Percentiles rank a stretch among this genome's conserved stretches.
Evolutionary conservation across 441 rosid genomes (phyloP).

Genomic region (Pelargonium myrrhifolium): DNA sequence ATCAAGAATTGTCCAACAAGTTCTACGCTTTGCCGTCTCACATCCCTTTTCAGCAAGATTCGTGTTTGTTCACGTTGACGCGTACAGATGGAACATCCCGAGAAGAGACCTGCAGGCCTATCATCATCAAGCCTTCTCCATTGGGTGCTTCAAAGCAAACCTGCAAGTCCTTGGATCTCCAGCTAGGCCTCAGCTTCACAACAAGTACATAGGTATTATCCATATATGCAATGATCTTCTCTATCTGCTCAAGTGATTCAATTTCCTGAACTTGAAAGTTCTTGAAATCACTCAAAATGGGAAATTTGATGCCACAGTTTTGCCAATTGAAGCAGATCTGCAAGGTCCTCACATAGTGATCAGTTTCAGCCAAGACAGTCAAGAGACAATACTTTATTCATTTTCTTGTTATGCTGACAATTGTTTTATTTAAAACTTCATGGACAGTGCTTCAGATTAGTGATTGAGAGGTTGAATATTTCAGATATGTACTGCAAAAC

Average conservation of each 20-base stretch:
- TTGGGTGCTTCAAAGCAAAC: slow-evolving; percentile 38
- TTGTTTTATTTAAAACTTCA: not conserved
- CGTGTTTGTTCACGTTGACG: slow-evolving; percentile 28
- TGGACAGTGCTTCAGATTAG: not conserved
- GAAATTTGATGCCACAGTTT: not conserved
- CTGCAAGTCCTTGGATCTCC: slow-evolving; percentile 61
- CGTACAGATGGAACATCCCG: slow-evolving; percentile 18
- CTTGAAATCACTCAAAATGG: not conserved
- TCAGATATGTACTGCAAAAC: not conserved
- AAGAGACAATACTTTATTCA: not conserved
- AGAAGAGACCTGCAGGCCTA: slow-evolving; percentile 20
- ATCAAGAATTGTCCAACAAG: slow-evolving; percentile 1
- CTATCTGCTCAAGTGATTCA: slow-evolving; percentile 8
- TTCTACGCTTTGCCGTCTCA: slow-evolving; percentile 30
- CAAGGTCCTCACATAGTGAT: too few species aligned
- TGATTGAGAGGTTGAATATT: not conserved
- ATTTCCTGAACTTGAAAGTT: slow-evolving; percentile 9
- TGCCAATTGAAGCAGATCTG: too few species aligned
- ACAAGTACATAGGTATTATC: slow-evolving; percentile 9
- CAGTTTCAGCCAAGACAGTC: not conserved
- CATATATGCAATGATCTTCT: not conserved
- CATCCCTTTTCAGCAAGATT: slow-evolving; percentile 31
- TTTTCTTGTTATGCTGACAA: slow-evolving; percentile 2
- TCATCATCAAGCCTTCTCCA: slow-evolving; percentile 26
- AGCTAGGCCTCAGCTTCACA: slow-evolving; percentile 43